Conservation (phyloP, 2,329 filamentous ascomycete species). For the Penicillium verrucosum region DNA sequence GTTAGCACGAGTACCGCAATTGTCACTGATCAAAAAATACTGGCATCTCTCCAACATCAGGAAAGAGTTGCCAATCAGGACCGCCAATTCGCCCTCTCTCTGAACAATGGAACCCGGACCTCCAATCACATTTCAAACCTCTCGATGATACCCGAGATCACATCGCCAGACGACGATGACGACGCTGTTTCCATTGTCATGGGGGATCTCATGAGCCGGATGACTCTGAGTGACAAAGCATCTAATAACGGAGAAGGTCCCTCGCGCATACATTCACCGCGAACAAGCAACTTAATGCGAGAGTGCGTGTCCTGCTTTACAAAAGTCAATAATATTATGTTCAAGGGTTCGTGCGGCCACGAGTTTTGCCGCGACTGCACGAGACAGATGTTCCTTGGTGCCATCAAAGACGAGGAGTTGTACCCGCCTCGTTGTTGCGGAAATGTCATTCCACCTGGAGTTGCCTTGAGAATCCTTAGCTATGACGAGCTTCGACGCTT, state of each 20-base stretch:
- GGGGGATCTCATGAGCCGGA: slow-evolving; percentile 5
- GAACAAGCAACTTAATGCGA: background rate
- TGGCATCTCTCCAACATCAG: too few species aligned
- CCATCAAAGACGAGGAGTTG: slow-evolving; percentile 17
- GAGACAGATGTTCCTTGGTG: slow-evolving; percentile 11
- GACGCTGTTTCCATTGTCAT: slow-evolving; percentile 1
- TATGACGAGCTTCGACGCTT: slow-evolving; percentile 13
- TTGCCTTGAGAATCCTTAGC: slow-evolving; percentile 3
- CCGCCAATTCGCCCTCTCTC: too few species aligned
- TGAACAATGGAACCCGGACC: too few species aligned
- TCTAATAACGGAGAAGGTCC: background rate
- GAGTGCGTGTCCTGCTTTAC: slow-evolving; percentile 9
- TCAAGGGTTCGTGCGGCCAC: background rate
- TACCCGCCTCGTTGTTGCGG: slow-evolving; percentile 21
- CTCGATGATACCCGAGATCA: too few species aligned
- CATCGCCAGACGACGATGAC: background rate
- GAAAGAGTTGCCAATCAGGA: too few species aligned
- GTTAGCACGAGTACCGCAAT: too few species aligned
- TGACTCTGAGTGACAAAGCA: background rate
- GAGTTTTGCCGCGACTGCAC: slow-evolving; percentile 7
- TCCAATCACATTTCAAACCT: too few species aligned
- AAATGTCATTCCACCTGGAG: slow-evolving; percentile 1
- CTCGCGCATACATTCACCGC: background rate
- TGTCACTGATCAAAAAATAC: too few species aligned
- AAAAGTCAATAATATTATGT: background rate